Evolutionary conservation across 495 filamentous ascomycete genomes (phyloP).

Genomic region (Annulohypoxylon stygium): DNA sequence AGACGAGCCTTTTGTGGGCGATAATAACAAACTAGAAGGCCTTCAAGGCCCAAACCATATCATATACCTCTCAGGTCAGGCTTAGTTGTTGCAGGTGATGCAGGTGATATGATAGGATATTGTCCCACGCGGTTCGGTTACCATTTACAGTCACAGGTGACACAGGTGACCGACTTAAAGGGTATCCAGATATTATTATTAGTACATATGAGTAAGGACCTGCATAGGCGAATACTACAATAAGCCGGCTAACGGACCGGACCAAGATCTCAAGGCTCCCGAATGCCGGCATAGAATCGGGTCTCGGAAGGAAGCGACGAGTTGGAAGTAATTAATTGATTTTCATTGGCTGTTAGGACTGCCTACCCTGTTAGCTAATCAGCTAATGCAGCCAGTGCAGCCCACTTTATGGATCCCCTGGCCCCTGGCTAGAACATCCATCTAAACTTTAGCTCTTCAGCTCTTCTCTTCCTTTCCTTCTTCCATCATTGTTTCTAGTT

Average conservation of each 20-base stretch:
- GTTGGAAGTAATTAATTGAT: neutral
- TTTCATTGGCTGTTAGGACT: slow-evolving; percentile 17
- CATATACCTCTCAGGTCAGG: neutral
- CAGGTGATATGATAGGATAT: neutral
- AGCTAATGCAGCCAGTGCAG: neutral
- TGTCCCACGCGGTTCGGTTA: slow-evolving; percentile 1
- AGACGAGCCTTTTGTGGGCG: slow-evolving; percentile 15
- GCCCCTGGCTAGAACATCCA: neutral
- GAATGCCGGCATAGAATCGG: slow-evolving; percentile 34
- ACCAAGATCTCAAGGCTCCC: neutral
- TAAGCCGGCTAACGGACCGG: slow-evolving; percentile 27
- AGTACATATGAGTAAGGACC: neutral
- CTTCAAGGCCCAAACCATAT: neutral
- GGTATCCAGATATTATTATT: neutral
- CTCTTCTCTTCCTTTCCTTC: neutral
- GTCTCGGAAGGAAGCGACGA: slow-evolving; percentile 29
- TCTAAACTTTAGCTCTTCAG: neutral
- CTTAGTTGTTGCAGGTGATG: too few relatives aligned
- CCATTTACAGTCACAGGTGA: neutral
- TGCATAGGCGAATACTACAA: slow-evolving; percentile 8
- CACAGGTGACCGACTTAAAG: neutral
- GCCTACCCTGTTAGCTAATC: slow-evolving; percentile 3
- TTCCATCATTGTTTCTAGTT: neutral
- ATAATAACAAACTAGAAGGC: slow-evolving; percentile 19
- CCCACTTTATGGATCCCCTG: neutral